A percentile compares a stretch with the other conserved stretches of the same genome.
Conservation (phyloP, 1,284 basidiomycete genomes). For the Schizopora paradoxa region DNA sequence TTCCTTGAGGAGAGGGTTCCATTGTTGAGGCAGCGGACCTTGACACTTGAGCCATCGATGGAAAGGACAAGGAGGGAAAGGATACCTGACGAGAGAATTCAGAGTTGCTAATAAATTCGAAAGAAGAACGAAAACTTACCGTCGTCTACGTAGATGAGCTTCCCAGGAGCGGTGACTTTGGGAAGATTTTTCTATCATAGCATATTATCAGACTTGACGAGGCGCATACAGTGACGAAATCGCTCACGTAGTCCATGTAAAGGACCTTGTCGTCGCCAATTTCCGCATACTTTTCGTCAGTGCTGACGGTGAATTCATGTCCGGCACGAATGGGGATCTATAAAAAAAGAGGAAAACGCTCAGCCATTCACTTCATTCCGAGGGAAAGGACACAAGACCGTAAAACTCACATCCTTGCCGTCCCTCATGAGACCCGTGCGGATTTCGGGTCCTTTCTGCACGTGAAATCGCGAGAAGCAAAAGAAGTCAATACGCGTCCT, state of each 20-base stretch:
- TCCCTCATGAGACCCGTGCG: slow-evolving; percentile 93
- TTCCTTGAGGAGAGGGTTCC: slow-evolving; percentile 94
- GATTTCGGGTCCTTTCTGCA: slow-evolving; percentile 98
- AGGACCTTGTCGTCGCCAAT: slow-evolving; percentile 78
- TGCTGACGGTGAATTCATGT: slow-evolving; percentile 92
- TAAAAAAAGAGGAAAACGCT: slow-evolving; percentile 15
- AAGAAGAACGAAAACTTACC: slow-evolving; percentile 43
- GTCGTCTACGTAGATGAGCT: slow-evolving; percentile 96
- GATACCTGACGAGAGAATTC: slow-evolving; percentile 49
- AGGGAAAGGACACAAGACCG: no score
- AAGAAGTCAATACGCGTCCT: no score
- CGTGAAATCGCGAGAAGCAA: background rate
- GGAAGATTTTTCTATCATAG: slow-evolving; percentile 73
- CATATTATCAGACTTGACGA: slow-evolving; percentile 3
- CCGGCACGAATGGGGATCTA: slow-evolving; percentile 84
- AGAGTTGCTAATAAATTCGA: background rate
- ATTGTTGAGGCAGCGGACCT: slow-evolving; percentile 89
- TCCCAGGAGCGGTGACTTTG: slow-evolving; percentile 93
- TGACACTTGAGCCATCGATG: slow-evolving; percentile 76
- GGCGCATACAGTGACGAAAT: slow-evolving; percentile 18
- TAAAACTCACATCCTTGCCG: slow-evolving; percentile 70
- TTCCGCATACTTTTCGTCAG: slow-evolving; percentile 79
- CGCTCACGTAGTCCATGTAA: slow-evolving; percentile 81
- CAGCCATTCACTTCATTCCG: no score
- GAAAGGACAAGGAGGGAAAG: slow-evolving; percentile 89